phyloP scores from a whole-genome alignment of 805 yeast genomes.

The Grigorovia jiainica region DNA sequence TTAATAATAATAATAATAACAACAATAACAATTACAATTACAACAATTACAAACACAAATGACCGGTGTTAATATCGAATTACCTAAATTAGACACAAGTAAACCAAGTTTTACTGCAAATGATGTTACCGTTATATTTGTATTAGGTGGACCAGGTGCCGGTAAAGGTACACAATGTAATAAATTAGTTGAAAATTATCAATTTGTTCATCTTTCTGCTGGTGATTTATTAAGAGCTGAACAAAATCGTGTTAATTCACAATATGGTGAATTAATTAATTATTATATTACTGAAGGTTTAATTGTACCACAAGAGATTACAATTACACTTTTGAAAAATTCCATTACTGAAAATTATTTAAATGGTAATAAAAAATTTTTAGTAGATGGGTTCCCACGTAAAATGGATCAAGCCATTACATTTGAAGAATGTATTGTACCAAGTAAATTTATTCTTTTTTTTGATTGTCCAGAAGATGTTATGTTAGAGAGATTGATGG shows the following conservation, averaged over 20 bases:
- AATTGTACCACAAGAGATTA: slow-evolving; percentile 89
- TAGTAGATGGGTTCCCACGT: slow-evolving; percentile 95
- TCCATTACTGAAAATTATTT: slow-evolving; percentile 53
- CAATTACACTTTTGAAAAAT: slow-evolving; percentile 70
- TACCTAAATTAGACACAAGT: slow-evolving; percentile 2
- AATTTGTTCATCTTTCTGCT: slow-evolving; percentile 87
- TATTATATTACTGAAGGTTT: slow-evolving; percentile 76
- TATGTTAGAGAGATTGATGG: slow-evolving; percentile 75
- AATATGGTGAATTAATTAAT: slow-evolving; percentile 79
- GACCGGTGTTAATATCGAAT: slow-evolving; percentile 8
- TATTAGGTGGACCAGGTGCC: slow-evolving; percentile 95
- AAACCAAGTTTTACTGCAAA: slow-evolving; percentile 46
- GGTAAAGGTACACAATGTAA: slow-evolving; percentile 97
- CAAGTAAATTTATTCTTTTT: slow-evolving; percentile 59
- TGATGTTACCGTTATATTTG: slow-evolving; percentile 75
- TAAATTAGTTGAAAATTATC: slow-evolving; percentile 67
- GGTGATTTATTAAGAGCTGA: slow-evolving; percentile 93
- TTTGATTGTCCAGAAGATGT: slow-evolving; percentile 76
- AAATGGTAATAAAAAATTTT: slow-evolving; percentile 44
- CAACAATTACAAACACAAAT: neutral
- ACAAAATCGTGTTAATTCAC: slow-evolving; percentile 71
- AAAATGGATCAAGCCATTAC: slow-evolving; percentile 96
- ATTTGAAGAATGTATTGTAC: slow-evolving; percentile 74
- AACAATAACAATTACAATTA: neutral
- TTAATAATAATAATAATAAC: neutral